phyloP scores from a whole-genome alignment of 257 asterid genomes.

The Solanum pinnatisectum region DNA sequence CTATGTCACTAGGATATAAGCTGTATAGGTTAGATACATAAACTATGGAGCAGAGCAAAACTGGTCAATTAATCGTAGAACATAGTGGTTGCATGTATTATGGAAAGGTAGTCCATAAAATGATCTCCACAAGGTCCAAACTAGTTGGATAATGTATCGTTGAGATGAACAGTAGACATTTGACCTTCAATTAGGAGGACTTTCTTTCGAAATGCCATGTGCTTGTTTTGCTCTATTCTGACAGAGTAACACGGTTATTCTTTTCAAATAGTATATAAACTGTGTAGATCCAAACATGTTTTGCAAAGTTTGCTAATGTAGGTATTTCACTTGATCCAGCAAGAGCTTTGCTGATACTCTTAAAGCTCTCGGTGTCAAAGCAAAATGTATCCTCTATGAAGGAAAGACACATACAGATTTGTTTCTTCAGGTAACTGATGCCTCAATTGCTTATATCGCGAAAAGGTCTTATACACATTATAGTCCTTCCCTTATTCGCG shows the following conservation, averaged over 20 bases:
- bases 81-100: neutral
- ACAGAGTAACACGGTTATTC: neutral
- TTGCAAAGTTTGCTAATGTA: neutral
- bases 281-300: neutral
- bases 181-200: neutral
- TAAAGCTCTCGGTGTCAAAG: conserved; percentile 58
- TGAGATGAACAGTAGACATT: neutral
- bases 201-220: neutral
- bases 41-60: neutral
- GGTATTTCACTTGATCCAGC: conserved; percentile 21
- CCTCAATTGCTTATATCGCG: neutral
- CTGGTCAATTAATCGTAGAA: neutral
- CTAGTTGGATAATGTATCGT: neutral
- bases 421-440: conserved; percentile 67
- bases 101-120: neutral
- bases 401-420: conserved; percentile 94
- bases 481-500: neutral
- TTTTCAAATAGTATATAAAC: neutral
- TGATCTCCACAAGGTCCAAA: neutral
- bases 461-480: neutral
- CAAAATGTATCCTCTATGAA: conserved; percentile 72
- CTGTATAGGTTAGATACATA: neutral
- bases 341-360: conserved; percentile 74
- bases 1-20: neutral
- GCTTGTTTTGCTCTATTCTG: neutral